Evolutionary conservation across 1,139 yeast species (phyloP), one percentile per base, ranked within the genome.

Genomic region (Meyerozyma athensensis): DNA sequence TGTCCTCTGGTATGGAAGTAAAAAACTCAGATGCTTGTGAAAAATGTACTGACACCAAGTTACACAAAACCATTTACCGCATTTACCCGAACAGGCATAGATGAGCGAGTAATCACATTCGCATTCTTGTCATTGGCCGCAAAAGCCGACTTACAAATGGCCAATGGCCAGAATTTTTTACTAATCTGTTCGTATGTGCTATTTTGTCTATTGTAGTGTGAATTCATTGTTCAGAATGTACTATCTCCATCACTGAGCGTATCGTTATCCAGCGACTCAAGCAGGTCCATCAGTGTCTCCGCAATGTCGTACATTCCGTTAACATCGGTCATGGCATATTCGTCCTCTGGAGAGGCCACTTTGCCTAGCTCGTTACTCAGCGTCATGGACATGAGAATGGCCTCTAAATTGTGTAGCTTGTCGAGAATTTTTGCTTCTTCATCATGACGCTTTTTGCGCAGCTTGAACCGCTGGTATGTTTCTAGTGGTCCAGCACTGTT

Each of bases 221-320:
- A 4, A 10, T 24, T 24, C 13, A 12, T 14, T 8, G 8, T 4
- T 12, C 12, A 28, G 13, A 28, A 28, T 14, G 32, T 28, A 14
- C 20, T 28, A 20, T 28, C 20, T 10, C 20, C 32, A 18, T 28
- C 32, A 18, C 32, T 28, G 12, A 28, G n/a, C n/a, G 32, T 28
- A 16, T 28, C 32, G 14, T 24, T 13, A 16, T 28, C 32, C 32
- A 28, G 32, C 12, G 32, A 16, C 20, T 18, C 32, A 3, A 28
- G 20, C 32, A 28, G 32, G 20, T 28, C 32, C 32, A 28, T 28
- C 32, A 28, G 32, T 20, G 32, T 28, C 32, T 28, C 32, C 12
- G 32, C 32, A 10, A 28, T 28, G 19, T 28, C 32, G 20, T 28
- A 28, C 32, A 28, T 28, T 6, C 32, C 32, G 13, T 24, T 24